Evolutionary conservation across 306 rosid species (phyloP).

Genomic region (Lablab purpureus): DNA sequence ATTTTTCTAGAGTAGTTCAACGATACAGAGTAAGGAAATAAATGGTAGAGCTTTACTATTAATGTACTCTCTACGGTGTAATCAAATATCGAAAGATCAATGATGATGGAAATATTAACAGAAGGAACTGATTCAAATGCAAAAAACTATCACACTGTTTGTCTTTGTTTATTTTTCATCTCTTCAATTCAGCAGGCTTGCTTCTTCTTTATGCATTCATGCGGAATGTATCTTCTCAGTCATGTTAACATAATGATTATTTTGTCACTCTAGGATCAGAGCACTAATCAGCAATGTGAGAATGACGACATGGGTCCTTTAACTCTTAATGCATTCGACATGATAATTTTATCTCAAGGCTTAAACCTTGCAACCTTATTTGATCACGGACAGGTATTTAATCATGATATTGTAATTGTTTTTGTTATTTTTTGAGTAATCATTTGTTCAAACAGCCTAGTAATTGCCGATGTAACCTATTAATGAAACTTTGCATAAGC

Average conservation of each 20-base stretch:
- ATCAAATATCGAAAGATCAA: slow-evolving; percentile 31
- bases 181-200: not conserved
- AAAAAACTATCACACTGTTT: slow-evolving; percentile 24
- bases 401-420: slow-evolving; percentile 12
- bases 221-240: slow-evolving; percentile 18
- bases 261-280: slow-evolving; percentile 61
- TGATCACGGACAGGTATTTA: slow-evolving; percentile 76
- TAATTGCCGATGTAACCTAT: not conserved
- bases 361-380: slow-evolving; percentile 83
- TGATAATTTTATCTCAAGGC: slow-evolving; percentile 88
- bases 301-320: slow-evolving; percentile 77
- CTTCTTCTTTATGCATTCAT: slow-evolving; percentile 4
- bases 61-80: not conserved
- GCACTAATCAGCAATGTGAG: slow-evolving; percentile 52
- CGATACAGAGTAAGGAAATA: slow-evolving; percentile 29
- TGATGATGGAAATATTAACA: slow-evolving; percentile 5
- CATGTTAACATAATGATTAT: slow-evolving; percentile 39
- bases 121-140: slow-evolving; percentile 5
- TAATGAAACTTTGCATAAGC: slow-evolving; percentile 10
- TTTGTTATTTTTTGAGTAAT: slow-evolving; percentile 17
- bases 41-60: too few species aligned
- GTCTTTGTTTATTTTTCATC: not conserved
- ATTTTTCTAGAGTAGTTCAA: not conserved
- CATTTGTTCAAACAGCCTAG: slow-evolving; percentile 15
- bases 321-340: slow-evolving; percentile 87